These are phyloP conservation scores for Trichosanthes cucumerina DNA, from an alignment of 306 rosid genomes.

Conservation along the genomic window DNA sequence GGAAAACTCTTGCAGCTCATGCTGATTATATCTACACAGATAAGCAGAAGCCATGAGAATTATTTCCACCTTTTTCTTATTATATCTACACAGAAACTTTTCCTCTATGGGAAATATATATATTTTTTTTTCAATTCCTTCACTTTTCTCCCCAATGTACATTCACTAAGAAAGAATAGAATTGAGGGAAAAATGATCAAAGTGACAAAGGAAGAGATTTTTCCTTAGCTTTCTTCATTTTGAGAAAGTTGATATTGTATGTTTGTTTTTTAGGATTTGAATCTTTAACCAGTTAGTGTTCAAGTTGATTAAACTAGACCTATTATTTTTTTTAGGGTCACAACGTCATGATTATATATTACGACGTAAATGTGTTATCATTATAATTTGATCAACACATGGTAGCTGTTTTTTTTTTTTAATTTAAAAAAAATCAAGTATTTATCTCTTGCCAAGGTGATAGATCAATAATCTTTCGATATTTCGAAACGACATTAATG, in stretches of 20 bases:
- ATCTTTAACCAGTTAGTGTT: too few species aligned
- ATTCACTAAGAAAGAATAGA: neutral
- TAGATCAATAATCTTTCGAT: neutral
- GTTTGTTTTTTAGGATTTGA: too few species aligned
- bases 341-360: too few species aligned
- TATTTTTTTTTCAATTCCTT: neutral
- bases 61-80: neutral
- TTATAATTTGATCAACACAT: neutral
- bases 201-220: neutral
- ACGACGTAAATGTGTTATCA: neutral
- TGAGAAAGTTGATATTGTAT: neutral
- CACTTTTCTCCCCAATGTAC: neutral
- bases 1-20: slow-evolving; percentile 86
- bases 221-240: neutral
- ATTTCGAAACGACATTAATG: too few species aligned
- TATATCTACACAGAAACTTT: neutral
- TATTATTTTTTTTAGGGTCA: neutral
- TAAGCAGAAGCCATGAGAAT: slow-evolving; percentile 42
- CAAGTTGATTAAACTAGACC: neutral
- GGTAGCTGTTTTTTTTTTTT: neutral
- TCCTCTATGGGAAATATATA: neutral
- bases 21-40: slow-evolving; percentile 75
- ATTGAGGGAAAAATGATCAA: neutral
- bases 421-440: too few species aligned
- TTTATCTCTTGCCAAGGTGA: neutral